Evolutionary conservation across 1,284 basidiomycete genomes (phyloP).

Genomic region (Ceratobasidium theobromae): DNA sequence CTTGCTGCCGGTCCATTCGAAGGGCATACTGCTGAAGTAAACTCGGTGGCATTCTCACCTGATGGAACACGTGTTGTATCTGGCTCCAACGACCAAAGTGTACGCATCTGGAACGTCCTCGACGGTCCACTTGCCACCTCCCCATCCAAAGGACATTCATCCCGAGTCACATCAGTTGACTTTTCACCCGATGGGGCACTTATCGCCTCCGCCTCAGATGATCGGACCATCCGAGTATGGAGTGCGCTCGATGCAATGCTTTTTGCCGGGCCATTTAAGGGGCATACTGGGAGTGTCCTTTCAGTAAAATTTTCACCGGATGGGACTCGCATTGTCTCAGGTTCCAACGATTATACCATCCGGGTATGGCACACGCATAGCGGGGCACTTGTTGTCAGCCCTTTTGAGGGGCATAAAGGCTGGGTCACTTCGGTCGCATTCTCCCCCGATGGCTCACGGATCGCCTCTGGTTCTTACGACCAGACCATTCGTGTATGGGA

Average conservation of each 20-base stretch:
- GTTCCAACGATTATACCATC: background rate
- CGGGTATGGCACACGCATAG: background rate
- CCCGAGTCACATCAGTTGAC: too few species aligned
- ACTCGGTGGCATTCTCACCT: too few species aligned
- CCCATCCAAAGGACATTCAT: too few species aligned
- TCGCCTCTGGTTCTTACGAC: background rate
- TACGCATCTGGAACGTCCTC: too few species aligned
- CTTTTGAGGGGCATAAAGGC: background rate
- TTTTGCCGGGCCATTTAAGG: background rate
- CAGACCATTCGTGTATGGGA: conserved; percentile 13
- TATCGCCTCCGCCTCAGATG: background rate
- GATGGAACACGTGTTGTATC: too few species aligned
- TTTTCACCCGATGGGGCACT: background rate
- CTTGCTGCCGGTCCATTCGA: too few species aligned
- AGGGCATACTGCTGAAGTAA: background rate
- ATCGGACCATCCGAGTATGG: background rate
- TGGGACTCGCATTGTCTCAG: background rate
- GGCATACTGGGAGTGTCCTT: background rate
- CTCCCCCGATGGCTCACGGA: background rate
- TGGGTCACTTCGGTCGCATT: background rate
- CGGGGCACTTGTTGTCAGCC: background rate
- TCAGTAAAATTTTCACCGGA: background rate
- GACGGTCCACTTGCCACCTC: too few species aligned
- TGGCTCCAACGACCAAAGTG: too few species aligned
- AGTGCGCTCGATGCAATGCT: background rate